These are phyloP conservation scores for Pythium biforme DNA, from an alignment of 352 stramenopile species.

Conservation along the genomic window DNA sequence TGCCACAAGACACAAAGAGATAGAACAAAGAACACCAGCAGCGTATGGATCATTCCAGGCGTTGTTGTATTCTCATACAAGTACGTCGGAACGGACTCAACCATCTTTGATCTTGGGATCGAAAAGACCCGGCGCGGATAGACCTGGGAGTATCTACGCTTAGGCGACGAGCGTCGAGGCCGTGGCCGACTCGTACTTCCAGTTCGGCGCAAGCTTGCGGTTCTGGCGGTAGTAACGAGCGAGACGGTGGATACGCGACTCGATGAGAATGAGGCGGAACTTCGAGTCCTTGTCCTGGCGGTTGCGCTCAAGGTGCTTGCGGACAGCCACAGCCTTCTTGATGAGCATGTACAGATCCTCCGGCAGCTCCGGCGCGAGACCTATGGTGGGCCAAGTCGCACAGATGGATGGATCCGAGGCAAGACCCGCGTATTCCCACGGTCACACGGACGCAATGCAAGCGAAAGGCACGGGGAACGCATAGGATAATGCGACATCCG, in stretches of 20 bases:
- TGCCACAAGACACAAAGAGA: background rate
- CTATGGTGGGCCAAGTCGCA: slow-evolving; percentile 28
- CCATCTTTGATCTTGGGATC: slow-evolving; percentile 29
- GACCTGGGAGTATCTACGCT: slow-evolving; percentile 34
- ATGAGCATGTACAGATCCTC: slow-evolving; percentile 99
- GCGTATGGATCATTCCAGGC: slow-evolving; percentile 15
- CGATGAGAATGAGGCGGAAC: slow-evolving; percentile 99
- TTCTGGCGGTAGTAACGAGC: slow-evolving; percentile 99
- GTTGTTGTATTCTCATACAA: slow-evolving; percentile 1
- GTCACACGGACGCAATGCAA: slow-evolving; percentile 51
- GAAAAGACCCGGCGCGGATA: slow-evolving; percentile 12
- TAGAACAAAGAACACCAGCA: background rate
- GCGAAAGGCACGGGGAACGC: slow-evolving; percentile 12
- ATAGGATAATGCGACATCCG: slow-evolving; percentile 18
- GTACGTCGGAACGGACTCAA: background rate
- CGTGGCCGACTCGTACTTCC: slow-evolving; percentile 99
- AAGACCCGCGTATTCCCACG: slow-evolving; percentile 82
- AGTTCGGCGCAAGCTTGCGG: slow-evolving; percentile 98
- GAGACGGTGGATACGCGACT: slow-evolving; percentile 98
- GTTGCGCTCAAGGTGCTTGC: slow-evolving; percentile 99
- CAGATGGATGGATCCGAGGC: slow-evolving; percentile 10
- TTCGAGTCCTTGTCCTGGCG: slow-evolving; percentile 99
- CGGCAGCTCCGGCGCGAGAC: slow-evolving; percentile 98
- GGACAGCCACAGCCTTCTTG: slow-evolving; percentile 99
- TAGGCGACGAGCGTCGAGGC: slow-evolving; percentile 99